Evolutionary conservation across 2,329 filamentous ascomycete species (phyloP).

Genomic region (Claviceps africana): DNA sequence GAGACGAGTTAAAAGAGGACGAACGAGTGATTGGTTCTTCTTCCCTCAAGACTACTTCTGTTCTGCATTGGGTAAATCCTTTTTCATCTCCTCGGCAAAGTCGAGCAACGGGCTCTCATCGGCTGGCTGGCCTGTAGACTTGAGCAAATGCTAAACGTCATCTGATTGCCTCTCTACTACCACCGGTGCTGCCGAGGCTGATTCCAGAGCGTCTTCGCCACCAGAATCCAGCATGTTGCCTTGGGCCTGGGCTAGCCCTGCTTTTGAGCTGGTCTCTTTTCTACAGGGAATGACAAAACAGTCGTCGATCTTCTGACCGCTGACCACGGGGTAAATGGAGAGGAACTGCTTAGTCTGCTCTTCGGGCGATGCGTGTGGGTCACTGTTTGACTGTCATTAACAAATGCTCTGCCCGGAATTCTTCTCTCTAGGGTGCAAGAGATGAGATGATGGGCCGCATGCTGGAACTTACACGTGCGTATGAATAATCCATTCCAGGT

Average conservation of each 20-base stretch:
- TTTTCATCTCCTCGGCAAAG: conserved; percentile 41
- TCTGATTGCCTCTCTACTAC: conserved; percentile 10
- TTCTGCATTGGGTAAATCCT: conserved; percentile 25
- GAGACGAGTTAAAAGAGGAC: not conserved
- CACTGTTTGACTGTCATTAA: conserved; percentile 13
- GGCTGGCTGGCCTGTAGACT: conserved; percentile 31
- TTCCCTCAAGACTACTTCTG: not conserved
- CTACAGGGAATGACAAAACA: conserved; percentile 42
- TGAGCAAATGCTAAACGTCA: conserved; percentile 31
- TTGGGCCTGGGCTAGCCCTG: conserved; percentile 8
- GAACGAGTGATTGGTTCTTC: not conserved
- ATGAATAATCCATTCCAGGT: conserved; percentile 89
- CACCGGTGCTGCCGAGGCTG: not conserved
- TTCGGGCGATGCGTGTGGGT: conserved; percentile 39
- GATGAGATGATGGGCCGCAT: not conserved
- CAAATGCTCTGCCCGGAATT: not conserved
- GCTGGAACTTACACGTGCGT: conserved; percentile 54
- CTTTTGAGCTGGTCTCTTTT: conserved; percentile 2
- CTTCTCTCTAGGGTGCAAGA: not conserved
- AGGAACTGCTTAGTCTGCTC: conserved; percentile 71
- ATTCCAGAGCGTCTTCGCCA: conserved; percentile 14
- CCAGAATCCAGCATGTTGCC: conserved; percentile 42
- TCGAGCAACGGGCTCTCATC: conserved; percentile 37
- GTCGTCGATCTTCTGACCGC: conserved; percentile 50
- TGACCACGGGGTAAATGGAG: conserved; percentile 70